Percentiles rank a stretch among this genome's conserved stretches.
Evolutionary conservation across 768 basidiomycete genomes (phyloP).

Genomic region (Agrocybe pediades): DNA sequence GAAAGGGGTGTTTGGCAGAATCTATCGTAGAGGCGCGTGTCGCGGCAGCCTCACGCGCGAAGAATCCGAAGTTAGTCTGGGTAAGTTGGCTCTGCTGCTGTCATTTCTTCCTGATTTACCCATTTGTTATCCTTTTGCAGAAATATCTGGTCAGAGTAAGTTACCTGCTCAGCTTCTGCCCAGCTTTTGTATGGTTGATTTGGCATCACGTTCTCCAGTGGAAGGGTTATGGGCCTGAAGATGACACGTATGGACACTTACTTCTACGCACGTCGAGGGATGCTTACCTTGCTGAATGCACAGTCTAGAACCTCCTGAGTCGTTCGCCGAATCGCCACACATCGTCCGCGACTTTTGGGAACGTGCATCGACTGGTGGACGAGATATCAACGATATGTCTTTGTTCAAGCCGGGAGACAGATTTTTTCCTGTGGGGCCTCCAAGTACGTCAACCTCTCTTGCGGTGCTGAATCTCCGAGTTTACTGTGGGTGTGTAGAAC

Average conservation of each 20-base stretch:
- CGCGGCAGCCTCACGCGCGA: conserved; percentile 32
- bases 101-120: conserved; percentile 6
- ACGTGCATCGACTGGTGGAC: conserved; percentile 44
- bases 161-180: conserved; percentile 2
- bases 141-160: conserved; percentile 62
- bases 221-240: conserved; percentile 56
- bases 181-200: neutral
- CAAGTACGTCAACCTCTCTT: conserved; percentile 40
- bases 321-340: conserved; percentile 59
- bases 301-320: conserved; percentile 71
- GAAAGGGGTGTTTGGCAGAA: conserved; percentile 37
- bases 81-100: conserved; percentile 33
- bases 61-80: conserved; percentile 51
- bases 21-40: conserved; percentile 54
- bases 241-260: conserved; percentile 63
- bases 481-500: conserved; percentile 4
- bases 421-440: conserved; percentile 58
- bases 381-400: conserved; percentile 50
- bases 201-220: conserved; percentile 40
- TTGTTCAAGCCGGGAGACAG: conserved; percentile 57
- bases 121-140: conserved; percentile 30
- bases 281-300: neutral
- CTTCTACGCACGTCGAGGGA: neutral
- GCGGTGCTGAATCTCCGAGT: neutral
- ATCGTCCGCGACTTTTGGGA: conserved; percentile 56